Conservation (phyloP, 2,329 filamentous ascomycete genomes). For the Byssoonygena ceratinophila region DNA sequence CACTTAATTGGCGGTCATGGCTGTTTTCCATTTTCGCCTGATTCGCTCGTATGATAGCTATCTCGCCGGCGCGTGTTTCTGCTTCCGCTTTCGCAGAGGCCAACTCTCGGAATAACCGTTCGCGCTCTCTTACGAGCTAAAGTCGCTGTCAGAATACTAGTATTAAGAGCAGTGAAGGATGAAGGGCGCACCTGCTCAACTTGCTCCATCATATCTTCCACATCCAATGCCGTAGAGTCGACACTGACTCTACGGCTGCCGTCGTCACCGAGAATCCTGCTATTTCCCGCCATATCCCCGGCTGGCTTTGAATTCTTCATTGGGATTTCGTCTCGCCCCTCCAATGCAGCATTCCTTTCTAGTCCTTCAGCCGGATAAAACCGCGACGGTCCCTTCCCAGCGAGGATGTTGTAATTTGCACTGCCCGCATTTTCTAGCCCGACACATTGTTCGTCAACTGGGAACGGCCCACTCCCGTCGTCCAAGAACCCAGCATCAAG, state of each 20-base stretch:
- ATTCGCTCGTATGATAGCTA: constrained; percentile 51
- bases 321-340: background rate
- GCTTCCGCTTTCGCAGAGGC: constrained; percentile 33
- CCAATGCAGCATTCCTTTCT: background rate
- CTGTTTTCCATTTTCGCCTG: constrained; percentile 44
- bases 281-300: background rate
- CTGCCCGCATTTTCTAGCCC: background rate
- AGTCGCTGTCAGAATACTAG: background rate
- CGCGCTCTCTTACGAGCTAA: constrained; percentile 33
- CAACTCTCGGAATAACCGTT: constrained; percentile 32
- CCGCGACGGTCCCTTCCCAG: background rate
- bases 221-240: background rate
- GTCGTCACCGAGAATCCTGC: background rate
- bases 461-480: constrained; percentile 18
- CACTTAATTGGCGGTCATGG: constrained; percentile 43
- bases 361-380: background rate
- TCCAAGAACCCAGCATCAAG: constrained; percentile 37
- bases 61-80: constrained; percentile 48
- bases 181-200: constrained; percentile 15
- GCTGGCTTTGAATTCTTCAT: background rate
- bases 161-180: background rate
- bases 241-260: background rate
- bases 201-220: constrained; percentile 15
- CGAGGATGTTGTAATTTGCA: background rate
- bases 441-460: constrained; percentile 2